A percentile compares a stretch with the other conserved stretches of the same genome.
phyloP scores from a whole-genome alignment of 495 filamentous ascomycete species.

The Glarea lozoyensis region DNA sequence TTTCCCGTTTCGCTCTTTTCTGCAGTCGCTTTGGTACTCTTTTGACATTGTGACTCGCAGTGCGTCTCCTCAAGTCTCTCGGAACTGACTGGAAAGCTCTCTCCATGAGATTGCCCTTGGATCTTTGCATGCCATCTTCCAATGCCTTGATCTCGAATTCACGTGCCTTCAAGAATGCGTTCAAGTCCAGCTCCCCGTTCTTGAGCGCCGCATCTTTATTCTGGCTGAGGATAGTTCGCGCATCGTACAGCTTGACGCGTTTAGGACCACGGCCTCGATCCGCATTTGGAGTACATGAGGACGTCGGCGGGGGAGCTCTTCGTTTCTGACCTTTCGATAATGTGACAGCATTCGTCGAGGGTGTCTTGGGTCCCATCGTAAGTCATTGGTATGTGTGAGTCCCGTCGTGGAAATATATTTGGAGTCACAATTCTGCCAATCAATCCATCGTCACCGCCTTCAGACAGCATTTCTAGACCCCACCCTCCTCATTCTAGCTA shows the following conservation, averaged over 20 bases:
- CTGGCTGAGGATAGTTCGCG: conserved; percentile 66
- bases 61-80: conserved; percentile 70
- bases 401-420: too few relatives aligned
- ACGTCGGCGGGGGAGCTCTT: conserved; percentile 12
- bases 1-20: conserved; percentile 64
- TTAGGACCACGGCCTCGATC: conserved; percentile 32
- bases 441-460: too few relatives aligned
- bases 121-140: conserved; percentile 65
- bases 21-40: conserved; percentile 75
- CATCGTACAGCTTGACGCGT: conserved; percentile 58
- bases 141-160: conserved; percentile 85
- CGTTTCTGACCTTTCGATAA: conserved; percentile 11
- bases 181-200: conserved; percentile 70
- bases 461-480: too few relatives aligned
- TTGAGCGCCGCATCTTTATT: conserved; percentile 60
- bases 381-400: too few relatives aligned
- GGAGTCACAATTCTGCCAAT: too few relatives aligned
- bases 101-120: conserved; percentile 55
- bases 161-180: conserved; percentile 71
- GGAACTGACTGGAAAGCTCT: conserved; percentile 89
- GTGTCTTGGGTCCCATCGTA: conserved; percentile 15
- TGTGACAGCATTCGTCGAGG: not conserved
- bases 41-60: conserved; percentile 92
- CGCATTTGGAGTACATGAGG: conserved; percentile 6
- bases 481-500: too few relatives aligned